Base-by-base conservation (phyloP, 140 eudicot species). In the Senecio squalidus region DNA sequence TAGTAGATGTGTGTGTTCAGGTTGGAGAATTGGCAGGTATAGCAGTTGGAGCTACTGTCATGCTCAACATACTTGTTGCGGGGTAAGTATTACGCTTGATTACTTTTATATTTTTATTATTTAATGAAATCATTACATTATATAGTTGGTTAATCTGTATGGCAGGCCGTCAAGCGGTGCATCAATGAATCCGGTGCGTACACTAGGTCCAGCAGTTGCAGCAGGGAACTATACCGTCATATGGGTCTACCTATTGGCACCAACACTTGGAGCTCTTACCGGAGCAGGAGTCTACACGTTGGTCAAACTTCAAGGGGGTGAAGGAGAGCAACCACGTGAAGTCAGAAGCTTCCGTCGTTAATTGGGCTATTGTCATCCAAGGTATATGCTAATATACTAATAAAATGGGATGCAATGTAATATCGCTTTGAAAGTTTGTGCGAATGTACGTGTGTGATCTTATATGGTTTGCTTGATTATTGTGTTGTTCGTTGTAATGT, bases 21-120 rank as follows among this genome's bases (percentile, higher is more conserved):
- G 95, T 85, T 11, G 95, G 97, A 33, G 95, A 90, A 55, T 64
- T 90, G 67, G 97, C 97, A 9, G 97, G 95, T 15, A 80, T 90
- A 27, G 97, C 95, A 29, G 95, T 90, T 55, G 97, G 97, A 59
- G 97, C 94, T 55, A 84, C 95, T 0, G 97, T 90, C 8, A 78
- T 90, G 90, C 89, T 90, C 25, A 83, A 90, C 71, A 85, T 85
- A 46, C 95, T 90, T 27, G 81, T 90, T 39, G 93, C 95, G 0
- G 97, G 97, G 97, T 89, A 48, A 69, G 94, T 38, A 38, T 11
- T 38, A 1, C 17, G 17, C 7, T 1, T 18, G 52, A 49, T 20
- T 60, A 25, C 2, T 7, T 23, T 45, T 2, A 0, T 45, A 30
- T 45, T 5, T 9, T 24, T 5, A 2, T 24, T 13, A 31, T 5